Percentiles rank a stretch among this genome's conserved stretches.
These are phyloP conservation scores for Pelargonium myrrhifolium DNA, from an alignment of 441 rosid genomes.

Conservation along the genomic window DNA sequence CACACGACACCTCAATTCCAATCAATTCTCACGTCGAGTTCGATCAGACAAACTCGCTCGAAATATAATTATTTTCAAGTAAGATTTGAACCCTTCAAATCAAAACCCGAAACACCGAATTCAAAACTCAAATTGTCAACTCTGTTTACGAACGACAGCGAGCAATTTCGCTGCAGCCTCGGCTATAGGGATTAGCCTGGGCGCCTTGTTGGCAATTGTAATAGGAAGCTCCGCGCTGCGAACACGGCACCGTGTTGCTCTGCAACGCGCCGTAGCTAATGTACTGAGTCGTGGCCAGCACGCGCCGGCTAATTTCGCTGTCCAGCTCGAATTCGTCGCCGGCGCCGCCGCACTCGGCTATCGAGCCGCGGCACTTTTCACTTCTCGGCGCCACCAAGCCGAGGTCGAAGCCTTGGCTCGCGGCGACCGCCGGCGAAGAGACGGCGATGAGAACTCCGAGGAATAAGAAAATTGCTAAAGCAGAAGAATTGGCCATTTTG, in stretches of 20 bases:
- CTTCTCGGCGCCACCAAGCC: constrained; percentile 32
- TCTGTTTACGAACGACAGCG: too few species aligned
- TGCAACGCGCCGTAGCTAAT: constrained; percentile 53
- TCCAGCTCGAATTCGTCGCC: constrained; percentile 39
- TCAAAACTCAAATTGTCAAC: too few species aligned
- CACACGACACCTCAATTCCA: too few species aligned
- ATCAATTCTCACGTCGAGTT: too few species aligned
- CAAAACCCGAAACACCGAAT: too few species aligned
- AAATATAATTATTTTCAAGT: too few species aligned
- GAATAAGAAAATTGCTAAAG: constrained; percentile 14
- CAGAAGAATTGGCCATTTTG: constrained; percentile 35
- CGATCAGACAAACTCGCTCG: too few species aligned
- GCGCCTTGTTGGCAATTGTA: constrained; percentile 51
- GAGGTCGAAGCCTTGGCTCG: constrained; percentile 22
- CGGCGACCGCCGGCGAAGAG: constrained; percentile 22
- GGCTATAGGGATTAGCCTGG: constrained; percentile 45
- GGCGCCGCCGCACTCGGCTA: constrained; percentile 45
- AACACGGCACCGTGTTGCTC: constrained; percentile 48
- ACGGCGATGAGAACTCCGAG: constrained; percentile 24
- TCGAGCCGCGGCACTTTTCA: constrained; percentile 40
- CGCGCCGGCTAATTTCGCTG: constrained; percentile 46
- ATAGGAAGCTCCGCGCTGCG: constrained; percentile 54
- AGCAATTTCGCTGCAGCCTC: constrained; percentile 47
- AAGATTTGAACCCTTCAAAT: too few species aligned
- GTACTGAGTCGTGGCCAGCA: constrained; percentile 44